Evolutionary conservation across 441 rosid species (phyloP).

Genomic region (Pelargonium cotyledonis): DNA sequence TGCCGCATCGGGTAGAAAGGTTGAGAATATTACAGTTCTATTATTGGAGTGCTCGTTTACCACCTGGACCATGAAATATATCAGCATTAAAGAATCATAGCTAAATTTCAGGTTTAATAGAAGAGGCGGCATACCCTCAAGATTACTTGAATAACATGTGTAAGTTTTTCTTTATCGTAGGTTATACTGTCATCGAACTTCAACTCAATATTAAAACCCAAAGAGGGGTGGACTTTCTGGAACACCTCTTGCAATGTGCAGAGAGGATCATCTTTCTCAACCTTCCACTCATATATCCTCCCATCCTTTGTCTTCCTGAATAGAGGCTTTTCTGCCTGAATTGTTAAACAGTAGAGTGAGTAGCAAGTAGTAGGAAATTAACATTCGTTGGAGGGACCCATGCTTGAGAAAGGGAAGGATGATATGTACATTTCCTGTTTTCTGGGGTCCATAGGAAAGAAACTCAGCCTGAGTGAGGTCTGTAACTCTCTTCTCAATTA

Average conservation of each 20-base stretch:
- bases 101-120: background rate
- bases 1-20: slow-evolving; percentile 61
- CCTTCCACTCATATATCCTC: slow-evolving; percentile 46
- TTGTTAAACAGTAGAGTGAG: background rate
- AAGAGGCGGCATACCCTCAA: slow-evolving; percentile 28
- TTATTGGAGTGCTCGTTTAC: slow-evolving; percentile 31
- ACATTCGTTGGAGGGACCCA: background rate
- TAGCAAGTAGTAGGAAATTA: background rate
- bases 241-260: slow-evolving; percentile 48
- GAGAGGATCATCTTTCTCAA: slow-evolving; percentile 41
- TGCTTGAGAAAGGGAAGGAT: background rate
- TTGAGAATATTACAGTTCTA: slow-evolving; percentile 41
- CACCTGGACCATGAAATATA: slow-evolving; percentile 28
- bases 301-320: slow-evolving; percentile 52
- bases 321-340: slow-evolving; percentile 40
- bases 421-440: slow-evolving; percentile 23
- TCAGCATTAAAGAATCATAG: background rate
- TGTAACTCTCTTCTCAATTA: slow-evolving; percentile 43
- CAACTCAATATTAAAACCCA: slow-evolving; percentile 50
- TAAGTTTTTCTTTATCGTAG: slow-evolving; percentile 36
- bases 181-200: slow-evolving; percentile 47
- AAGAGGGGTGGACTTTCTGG: slow-evolving; percentile 26
- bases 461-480: slow-evolving; percentile 39
- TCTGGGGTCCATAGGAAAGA: slow-evolving; percentile 51
- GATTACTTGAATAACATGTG: slow-evolving; percentile 28